Base-by-base conservation (phyloP, 129 eudicot species). In the Ambrosia artemisiifolia region DNA sequence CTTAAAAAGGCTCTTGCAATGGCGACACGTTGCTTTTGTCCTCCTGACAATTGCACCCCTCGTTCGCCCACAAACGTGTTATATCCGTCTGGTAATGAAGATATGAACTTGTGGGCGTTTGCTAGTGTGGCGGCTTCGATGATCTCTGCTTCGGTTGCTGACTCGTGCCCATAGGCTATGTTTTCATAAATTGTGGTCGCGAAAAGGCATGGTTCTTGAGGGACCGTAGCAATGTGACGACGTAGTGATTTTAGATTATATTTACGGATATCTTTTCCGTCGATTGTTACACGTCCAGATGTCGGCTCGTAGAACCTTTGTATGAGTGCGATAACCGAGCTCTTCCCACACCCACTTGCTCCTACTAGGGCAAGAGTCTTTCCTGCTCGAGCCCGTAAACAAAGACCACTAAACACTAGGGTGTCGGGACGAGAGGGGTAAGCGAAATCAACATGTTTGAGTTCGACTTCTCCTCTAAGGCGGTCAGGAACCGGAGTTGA, bases 171-270 rank as follows among this genome's bases (percentile, higher is more conserved):
- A 8, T 95, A 95, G 0, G 95, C 95, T 2, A 95, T 95, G 77
- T 95, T 95, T 36, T 95, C 99, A 11, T 86, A 83, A 18, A 95
- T 88, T 2, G 99, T 82, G 54, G 96, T 78, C 4, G 91, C 93
- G 18, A 95, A 95, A 20, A 95, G 94, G 80, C 99, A 95, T 3
- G 99, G 99, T 65, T 95, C 99, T 74, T 95, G 99, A 7, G 97
- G 96, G 16, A 95, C 99, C 17, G 78, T 70, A 0, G 96, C 94
- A 34, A 95, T 88, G 78, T 85, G 97, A 34, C 80, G 85, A 8
- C 99, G 81, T 6, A 95, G 54, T 0, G 97, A 86, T 79, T 85
- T 88, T 24, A 95, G 81, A 61, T 90, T 95, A 78, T 88, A 95
- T 62, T 90, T 90, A 9, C 94, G 64, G 14, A 90, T 86, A 48